Base-by-base conservation (phyloP, 768 basidiomycete species). In the Scleroderma bovista region DNA sequence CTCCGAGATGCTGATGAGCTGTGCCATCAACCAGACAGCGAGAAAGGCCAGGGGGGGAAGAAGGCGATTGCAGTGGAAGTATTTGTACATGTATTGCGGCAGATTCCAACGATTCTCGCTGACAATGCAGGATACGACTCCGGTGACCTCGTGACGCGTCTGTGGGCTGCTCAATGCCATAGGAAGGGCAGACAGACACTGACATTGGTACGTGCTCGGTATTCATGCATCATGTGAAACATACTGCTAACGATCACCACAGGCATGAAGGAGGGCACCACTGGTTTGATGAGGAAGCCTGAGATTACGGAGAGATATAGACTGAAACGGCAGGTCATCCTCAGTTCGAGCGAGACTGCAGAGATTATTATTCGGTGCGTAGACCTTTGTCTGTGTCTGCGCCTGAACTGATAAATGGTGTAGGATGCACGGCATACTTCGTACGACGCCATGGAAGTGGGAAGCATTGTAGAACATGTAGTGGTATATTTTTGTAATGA, bases 111-210 rank as follows among this genome's bases (percentile, higher is more conserved):
- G 0, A 96, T 97, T 60, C 76, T 99, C 24, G 93, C 95, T 10
- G 96, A 98, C 65, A 99, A 99, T 61, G 96, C 94, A 7, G 96
- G 96, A 0, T 94, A 88, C 67, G 96, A 99, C 66, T 95, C 93
- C n/a, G 87, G 88, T 11, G 96, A 99, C 60, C 77, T 99, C 19
- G 95, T 98, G 13, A 75, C 93, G 29, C 83, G 79, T 60, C 75
- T 99, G 32, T 75, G 96, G 48, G 94, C 94, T 1, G 93, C 93
- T 10, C 96, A 99, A 68, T n/a, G n/a, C n/a, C n/a, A n/a, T 95
- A 88, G 65, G 93, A 93, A 57, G 93, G 94, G 3, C 76, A 83
- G 55, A 55, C 70, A 3, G 93, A 97, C 60, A 84, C 93, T 41
- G 96, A 96, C 13, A 76, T 97, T 6, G 86, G 93, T 93, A 64